A percentile compares a stretch with the other conserved stretches of the same genome.
phyloP scores from a whole-genome alignment of 176 grass and related monocot species.

The Eragrostis nindensis region DNA sequence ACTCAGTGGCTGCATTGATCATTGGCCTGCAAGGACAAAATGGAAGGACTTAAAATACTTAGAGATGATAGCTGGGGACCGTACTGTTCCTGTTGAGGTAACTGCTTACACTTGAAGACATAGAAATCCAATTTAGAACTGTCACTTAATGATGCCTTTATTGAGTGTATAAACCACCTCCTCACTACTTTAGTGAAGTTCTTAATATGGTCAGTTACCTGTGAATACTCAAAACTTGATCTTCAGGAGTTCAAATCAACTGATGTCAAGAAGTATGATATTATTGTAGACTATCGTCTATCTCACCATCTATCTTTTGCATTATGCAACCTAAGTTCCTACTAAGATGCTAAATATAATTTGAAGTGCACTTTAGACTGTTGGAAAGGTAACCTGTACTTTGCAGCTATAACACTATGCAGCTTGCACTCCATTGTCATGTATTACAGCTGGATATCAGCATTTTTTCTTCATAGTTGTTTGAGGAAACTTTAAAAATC shows the following conservation, averaged over 20 bases:
- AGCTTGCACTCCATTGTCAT: neutral
- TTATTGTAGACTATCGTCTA: neutral
- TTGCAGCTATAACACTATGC: neutral
- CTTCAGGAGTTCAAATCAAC: slow-evolving; percentile 23
- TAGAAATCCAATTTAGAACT: neutral
- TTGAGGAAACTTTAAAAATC: neutral
- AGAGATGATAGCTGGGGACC: slow-evolving; percentile 79
- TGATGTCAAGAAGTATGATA: no score
- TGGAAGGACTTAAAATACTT: slow-evolving; percentile 96
- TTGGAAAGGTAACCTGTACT: slow-evolving; percentile 5
- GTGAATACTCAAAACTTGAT: slow-evolving; percentile 18
- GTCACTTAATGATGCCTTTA: slow-evolving; percentile 1
- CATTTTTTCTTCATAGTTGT: neutral
- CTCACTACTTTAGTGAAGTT: neutral
- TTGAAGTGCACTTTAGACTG: neutral
- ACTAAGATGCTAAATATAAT: neutral
- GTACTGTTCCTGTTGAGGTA: slow-evolving; percentile 93
- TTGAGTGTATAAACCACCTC: neutral
- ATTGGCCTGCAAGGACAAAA: slow-evolving; percentile 84
- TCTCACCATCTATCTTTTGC: neutral
- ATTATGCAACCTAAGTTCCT: neutral
- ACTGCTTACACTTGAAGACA: slow-evolving; percentile 31
- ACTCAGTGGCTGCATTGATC: slow-evolving; percentile 88
- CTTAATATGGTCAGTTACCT: slow-evolving; percentile 17
- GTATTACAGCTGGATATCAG: neutral